Conservation (phyloP, 129 eudicot species). For the Heracleum sosnowskyi region DNA sequence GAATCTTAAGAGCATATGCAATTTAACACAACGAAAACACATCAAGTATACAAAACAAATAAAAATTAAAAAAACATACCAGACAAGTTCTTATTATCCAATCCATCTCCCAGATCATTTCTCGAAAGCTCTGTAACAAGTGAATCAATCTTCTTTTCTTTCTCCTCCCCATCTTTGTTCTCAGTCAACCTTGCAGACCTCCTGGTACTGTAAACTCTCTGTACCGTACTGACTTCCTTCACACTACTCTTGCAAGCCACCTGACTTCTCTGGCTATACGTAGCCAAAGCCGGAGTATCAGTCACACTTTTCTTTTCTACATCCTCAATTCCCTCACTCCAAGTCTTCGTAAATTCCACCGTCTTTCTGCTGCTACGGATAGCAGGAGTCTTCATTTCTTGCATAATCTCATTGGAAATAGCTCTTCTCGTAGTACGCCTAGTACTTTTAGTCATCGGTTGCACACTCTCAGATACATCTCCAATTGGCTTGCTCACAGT, state of each 20-base stretch:
- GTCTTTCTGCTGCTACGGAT: conserved; percentile 21
- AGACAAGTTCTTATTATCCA: neutral
- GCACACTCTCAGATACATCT: conserved; percentile 19
- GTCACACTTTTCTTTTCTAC: conserved; percentile 13
- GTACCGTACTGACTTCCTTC: conserved; percentile 26
- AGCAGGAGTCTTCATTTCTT: conserved; percentile 31
- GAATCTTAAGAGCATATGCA: neutral
- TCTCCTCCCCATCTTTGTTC: conserved; percentile 17
- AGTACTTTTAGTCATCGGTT: conserved; percentile 26
- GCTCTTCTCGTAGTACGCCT: conserved; percentile 26
- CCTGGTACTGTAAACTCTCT: conserved; percentile 43
- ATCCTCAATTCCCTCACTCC: conserved; percentile 17
- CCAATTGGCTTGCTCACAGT: conserved; percentile 19
- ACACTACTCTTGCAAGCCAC: conserved; percentile 6
- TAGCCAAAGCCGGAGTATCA: conserved; percentile 6
- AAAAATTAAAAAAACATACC: conserved; percentile 6
- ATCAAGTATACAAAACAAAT: neutral
- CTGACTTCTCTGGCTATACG: conserved; percentile 20
- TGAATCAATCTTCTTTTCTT: conserved; percentile 16
- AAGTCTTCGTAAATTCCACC: conserved; percentile 15
- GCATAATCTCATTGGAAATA: conserved; percentile 14
- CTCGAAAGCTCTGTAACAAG: conserved; percentile 14
- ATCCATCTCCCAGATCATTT: conserved; percentile 7
- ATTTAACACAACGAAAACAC: neutral
- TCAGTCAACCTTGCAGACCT: conserved; percentile 44